Conservation (phyloP, 2,329 filamentous ascomycete genomes). For the Paracamarosporium sp. region DNA sequence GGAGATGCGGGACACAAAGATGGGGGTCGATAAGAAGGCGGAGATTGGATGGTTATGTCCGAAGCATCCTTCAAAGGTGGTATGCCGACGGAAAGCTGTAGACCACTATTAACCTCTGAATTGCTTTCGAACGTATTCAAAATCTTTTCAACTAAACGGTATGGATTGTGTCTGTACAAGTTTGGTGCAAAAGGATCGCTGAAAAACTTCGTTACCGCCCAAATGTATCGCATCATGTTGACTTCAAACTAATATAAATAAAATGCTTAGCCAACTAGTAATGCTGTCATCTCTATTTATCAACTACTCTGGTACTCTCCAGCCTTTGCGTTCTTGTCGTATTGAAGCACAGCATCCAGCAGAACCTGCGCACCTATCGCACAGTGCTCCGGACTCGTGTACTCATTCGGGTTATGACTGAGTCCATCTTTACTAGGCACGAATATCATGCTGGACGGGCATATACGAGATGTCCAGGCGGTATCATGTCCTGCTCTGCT, state of each 20-base stretch:
- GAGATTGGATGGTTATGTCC: not conserved
- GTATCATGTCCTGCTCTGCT: slow-evolving; percentile 34
- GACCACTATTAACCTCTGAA: no score
- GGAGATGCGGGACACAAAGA: not conserved
- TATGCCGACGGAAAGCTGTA: not conserved
- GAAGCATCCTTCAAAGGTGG: not conserved
- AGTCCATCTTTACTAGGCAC: slow-evolving; percentile 52
- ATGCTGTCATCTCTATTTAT: not conserved
- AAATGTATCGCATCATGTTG: no score
- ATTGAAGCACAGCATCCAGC: slow-evolving; percentile 43
- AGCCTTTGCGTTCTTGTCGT: slow-evolving; percentile 25
- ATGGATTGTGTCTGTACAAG: no score
- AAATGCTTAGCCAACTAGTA: no score
- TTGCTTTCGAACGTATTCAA: no score
- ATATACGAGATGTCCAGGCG: slow-evolving; percentile 34
- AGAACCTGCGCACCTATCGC: slow-evolving; percentile 54
- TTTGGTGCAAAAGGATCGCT: no score
- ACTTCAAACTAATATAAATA: no score
- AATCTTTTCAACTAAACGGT: no score
- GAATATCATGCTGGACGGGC: slow-evolving; percentile 52
- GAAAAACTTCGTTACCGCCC: no score
- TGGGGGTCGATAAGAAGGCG: slow-evolving; percentile 1
- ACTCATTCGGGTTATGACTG: slow-evolving; percentile 54
- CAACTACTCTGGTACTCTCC: slow-evolving; percentile 15
- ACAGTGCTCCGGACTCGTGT: slow-evolving; percentile 52